phyloP scores from a whole-genome alignment of 208 protist species.

The Wallacemonas sp. region DNA sequence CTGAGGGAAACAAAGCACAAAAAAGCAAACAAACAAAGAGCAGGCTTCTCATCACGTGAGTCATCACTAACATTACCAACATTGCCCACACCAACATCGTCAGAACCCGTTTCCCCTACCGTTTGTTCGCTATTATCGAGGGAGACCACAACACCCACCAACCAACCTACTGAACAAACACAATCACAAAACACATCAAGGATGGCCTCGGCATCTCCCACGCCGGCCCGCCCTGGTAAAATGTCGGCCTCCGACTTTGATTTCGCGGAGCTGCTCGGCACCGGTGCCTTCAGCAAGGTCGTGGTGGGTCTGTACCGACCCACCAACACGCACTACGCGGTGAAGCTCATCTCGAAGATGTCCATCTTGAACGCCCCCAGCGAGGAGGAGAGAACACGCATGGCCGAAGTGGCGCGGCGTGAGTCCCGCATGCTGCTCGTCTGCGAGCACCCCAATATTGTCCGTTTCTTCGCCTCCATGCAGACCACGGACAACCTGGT shows the following conservation, averaged over 20 bases:
- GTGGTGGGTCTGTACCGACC: constrained; percentile 72
- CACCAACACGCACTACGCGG: constrained; percentile 66
- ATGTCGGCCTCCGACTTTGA: constrained; percentile 83
- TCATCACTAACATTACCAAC: too few relatives aligned
- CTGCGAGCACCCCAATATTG: constrained; percentile 89
- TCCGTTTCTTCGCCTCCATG: constrained; percentile 84
- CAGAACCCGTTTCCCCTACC: too few relatives aligned
- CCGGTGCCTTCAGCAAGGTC: constrained; percentile 90
- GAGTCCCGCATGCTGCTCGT: constrained; percentile 86
- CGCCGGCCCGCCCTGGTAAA: constrained; percentile 23
- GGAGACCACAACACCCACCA: too few relatives aligned
- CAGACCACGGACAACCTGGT: constrained; percentile 82
- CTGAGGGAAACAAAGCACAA: not conserved
- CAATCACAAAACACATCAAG: too few relatives aligned
- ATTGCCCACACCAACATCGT: too few relatives aligned
- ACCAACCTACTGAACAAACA: too few relatives aligned
- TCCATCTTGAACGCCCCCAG: constrained; percentile 83
- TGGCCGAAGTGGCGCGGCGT: constrained; percentile 83
- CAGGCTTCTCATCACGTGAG: too few relatives aligned
- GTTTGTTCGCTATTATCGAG: too few relatives aligned
- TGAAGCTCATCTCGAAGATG: constrained; percentile 87
- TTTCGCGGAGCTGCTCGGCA: constrained; percentile 69
- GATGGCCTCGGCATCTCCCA: not conserved
- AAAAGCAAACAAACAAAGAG: too few relatives aligned
- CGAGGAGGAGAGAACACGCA: constrained; percentile 83